Evolutionary conservation across 441 rosid genomes (phyloP).

Genomic region (Kokia cookei): DNA sequence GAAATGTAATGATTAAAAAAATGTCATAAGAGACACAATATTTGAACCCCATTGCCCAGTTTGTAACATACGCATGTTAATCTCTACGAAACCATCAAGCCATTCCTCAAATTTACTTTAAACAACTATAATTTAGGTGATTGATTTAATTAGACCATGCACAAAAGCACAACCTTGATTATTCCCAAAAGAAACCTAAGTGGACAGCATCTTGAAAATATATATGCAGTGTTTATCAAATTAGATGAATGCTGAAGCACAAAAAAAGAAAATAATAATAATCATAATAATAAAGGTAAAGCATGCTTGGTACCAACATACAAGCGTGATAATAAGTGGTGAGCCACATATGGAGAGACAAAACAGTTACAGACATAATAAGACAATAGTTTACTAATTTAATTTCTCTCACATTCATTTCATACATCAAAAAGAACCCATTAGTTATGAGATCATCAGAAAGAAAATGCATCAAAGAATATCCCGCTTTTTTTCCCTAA

Average conservation of each 20-base stretch:
- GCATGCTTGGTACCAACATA: neutral
- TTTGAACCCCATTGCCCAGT: neutral
- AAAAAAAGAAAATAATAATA: neutral
- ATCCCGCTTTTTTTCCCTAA: neutral
- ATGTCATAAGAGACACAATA: neutral
- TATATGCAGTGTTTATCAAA: neutral
- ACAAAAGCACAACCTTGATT: neutral
- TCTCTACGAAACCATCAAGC: neutral
- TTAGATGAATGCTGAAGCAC: neutral
- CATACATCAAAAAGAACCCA: neutral
- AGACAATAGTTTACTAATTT: neutral
- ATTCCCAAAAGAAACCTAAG: neutral
- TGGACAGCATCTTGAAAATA: neutral
- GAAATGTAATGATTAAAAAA: neutral
- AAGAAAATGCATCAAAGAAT: neutral
- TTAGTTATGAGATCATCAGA: neutral
- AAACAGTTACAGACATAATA: neutral
- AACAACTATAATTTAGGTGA: neutral
- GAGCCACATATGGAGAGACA: neutral
- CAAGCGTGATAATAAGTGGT: neutral
- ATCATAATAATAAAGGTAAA: too few relatives aligned
- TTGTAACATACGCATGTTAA: neutral
- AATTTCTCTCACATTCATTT: neutral
- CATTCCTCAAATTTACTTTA: neutral
- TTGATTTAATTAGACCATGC: neutral